Conservation (phyloP, 2,329 filamentous ascomycete species). For the Sporothrix pallida region DNA sequence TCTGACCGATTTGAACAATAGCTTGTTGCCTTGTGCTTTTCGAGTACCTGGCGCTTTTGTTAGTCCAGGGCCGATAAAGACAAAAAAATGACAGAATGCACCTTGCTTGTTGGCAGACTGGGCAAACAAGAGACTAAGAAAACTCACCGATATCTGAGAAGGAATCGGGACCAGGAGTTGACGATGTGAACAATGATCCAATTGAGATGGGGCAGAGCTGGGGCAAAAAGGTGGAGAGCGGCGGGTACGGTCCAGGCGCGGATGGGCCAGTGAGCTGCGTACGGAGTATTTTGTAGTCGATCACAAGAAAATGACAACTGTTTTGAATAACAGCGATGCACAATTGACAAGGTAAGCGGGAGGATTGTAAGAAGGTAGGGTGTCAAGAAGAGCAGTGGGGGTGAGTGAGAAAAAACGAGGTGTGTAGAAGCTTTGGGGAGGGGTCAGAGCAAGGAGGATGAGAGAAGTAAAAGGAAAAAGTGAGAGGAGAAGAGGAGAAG, state of each 20-base stretch:
- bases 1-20: neutral
- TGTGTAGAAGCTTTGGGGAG: neutral
- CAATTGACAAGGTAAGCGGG: neutral
- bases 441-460: neutral
- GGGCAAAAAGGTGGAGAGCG: constrained; percentile 12
- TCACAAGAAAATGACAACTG: neutral
- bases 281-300: neutral
- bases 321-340: neutral
- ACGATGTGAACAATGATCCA: neutral
- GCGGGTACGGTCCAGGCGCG: neutral
- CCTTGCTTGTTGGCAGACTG: neutral
- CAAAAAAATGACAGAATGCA: neutral
- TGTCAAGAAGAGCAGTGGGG: neutral
- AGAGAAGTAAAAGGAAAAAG: neutral
- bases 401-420: neutral
- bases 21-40: neutral
- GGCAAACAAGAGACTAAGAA: neutral
- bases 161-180: constrained; percentile 2
- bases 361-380: neutral
- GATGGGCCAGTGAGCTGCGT: neutral
- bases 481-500: neutral
- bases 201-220: constrained; percentile 3
- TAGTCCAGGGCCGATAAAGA: neutral
- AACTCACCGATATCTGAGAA: neutral
- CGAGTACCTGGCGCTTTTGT: neutral